A percentile compares a stretch with the other conserved stretches of the same genome.
These are phyloP conservation scores for Lumnitzera racemosa DNA, from an alignment of 345 rosid genomes.

Conservation along the genomic window DNA sequence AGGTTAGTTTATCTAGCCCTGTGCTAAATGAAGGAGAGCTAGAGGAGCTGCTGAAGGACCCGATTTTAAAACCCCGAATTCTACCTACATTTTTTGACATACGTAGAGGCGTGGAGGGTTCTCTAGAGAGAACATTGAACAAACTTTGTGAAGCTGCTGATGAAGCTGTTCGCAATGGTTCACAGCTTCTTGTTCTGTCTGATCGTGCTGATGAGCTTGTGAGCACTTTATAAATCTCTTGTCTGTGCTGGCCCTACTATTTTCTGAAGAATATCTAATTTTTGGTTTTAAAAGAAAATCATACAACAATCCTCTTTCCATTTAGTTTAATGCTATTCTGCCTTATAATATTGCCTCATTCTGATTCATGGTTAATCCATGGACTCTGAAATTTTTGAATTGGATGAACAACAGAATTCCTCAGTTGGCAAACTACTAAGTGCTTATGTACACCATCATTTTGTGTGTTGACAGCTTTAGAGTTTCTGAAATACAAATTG, in stretches of 20 bases:
- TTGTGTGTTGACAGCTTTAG: no score
- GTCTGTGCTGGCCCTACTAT: not conserved
- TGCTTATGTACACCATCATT: no score
- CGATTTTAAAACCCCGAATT: slow-evolving; percentile 54
- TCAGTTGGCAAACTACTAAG: no score
- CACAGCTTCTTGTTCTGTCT: slow-evolving; percentile 86
- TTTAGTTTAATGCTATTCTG: no score
- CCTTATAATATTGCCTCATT: no score
- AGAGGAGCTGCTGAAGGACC: slow-evolving; percentile 69
- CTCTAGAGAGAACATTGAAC: slow-evolving; percentile 61
- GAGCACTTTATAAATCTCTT: slow-evolving; percentile 14
- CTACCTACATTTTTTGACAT: slow-evolving; percentile 80
- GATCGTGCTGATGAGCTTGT: slow-evolving; percentile 77
- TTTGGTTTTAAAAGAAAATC: no score
- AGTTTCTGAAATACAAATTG: no score
- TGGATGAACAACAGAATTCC: no score
- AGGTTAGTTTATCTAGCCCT: slow-evolving; percentile 84
- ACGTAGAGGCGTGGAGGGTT: slow-evolving; percentile 85
- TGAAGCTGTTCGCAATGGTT: slow-evolving; percentile 96
- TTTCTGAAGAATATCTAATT: not conserved
- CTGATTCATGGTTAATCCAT: no score
- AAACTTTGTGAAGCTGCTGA: slow-evolving; percentile 93
- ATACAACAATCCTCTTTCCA: no score
- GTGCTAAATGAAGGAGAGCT: slow-evolving; percentile 87
- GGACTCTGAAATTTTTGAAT: no score